Percentiles rank a stretch among this genome's conserved stretches.
These are phyloP conservation scores for Plenodomus lindquistii DNA, from an alignment of 2,329 filamentous ascomycete genomes.

Conservation along the genomic window DNA sequence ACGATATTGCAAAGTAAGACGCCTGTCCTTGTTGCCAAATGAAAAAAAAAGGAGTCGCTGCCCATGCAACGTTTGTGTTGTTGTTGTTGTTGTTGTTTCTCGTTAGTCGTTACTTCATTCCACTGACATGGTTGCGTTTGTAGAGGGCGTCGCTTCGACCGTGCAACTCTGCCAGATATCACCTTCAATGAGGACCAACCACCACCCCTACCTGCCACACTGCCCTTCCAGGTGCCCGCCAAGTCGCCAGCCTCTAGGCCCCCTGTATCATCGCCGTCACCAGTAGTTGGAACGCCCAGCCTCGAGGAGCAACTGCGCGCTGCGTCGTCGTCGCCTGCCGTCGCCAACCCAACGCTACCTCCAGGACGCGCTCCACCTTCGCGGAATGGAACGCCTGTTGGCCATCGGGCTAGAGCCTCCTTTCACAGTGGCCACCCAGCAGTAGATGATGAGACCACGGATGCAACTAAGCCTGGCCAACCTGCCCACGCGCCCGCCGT, in stretches of 20 bases:
- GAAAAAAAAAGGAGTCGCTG: not conserved
- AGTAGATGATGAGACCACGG: slow-evolving; percentile 19
- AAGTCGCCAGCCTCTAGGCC: slow-evolving; percentile 16
- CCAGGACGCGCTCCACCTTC: slow-evolving; percentile 1
- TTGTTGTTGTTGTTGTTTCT: slow-evolving; percentile 12
- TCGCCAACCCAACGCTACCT: slow-evolving; percentile 27
- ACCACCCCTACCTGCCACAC: slow-evolving; percentile 27
- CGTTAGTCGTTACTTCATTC: slow-evolving; percentile 31
- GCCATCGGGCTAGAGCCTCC: slow-evolving; percentile 10
- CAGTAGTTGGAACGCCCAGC: slow-evolving; percentile 21
- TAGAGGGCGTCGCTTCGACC: slow-evolving; percentile 62
- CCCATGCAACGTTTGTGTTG: not conserved
- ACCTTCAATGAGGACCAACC: slow-evolving; percentile 27
- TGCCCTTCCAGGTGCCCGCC: slow-evolving; percentile 26
- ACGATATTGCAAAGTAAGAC: slow-evolving; percentile 62
- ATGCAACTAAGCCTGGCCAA: slow-evolving; percentile 5
- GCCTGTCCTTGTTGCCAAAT: slow-evolving; percentile 7
- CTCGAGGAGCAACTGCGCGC: slow-evolving; percentile 41
- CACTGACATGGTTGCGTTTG: slow-evolving; percentile 30
- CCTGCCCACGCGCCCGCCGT: slow-evolving; percentile 13
- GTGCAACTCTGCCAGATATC: slow-evolving; percentile 55
- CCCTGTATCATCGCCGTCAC: slow-evolving; percentile 27
- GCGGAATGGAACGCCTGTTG: slow-evolving; percentile 1
- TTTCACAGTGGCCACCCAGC: slow-evolving; percentile 4
- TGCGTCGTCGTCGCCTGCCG: slow-evolving; percentile 41